These are phyloP conservation scores for Areca catechu DNA, from an alignment of 176 grass and related monocot genomes.

Conservation along the genomic window DNA sequence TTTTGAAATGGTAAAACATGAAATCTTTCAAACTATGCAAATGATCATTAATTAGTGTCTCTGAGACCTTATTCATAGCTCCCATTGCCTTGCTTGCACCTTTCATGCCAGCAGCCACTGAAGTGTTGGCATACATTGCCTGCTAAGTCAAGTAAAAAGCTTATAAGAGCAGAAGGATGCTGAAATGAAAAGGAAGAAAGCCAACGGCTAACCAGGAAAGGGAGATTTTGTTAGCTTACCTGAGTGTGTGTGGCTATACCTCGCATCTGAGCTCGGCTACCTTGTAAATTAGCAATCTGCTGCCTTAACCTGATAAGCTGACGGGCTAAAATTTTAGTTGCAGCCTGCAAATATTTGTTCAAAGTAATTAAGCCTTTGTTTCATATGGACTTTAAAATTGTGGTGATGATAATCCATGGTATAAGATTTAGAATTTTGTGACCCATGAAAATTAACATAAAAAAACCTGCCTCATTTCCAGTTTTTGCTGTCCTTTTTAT, in stretches of 20 bases:
- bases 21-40: too few relatives aligned
- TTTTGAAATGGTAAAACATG: too few relatives aligned
- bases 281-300: slow-evolving; percentile 89
- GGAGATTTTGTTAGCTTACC: slow-evolving; percentile 31
- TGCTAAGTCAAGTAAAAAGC: slow-evolving; percentile 19
- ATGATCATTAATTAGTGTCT: neutral
- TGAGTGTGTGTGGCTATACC: slow-evolving; percentile 87
- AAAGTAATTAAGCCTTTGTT: neutral
- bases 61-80: slow-evolving; percentile 78
- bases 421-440: too few relatives aligned
- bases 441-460: slow-evolving; percentile 21
- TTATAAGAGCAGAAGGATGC: slow-evolving; percentile 10
- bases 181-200: slow-evolving; percentile 16
- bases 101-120: slow-evolving; percentile 79
- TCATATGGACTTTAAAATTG: too few relatives aligned
- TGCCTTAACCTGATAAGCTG: slow-evolving; percentile 92
- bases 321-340: slow-evolving; percentile 75
- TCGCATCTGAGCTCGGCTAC: slow-evolving; percentile 79
- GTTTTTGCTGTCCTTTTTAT: slow-evolving; percentile 98
- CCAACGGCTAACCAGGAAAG: neutral
- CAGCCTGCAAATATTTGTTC: slow-evolving; percentile 38
- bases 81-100: slow-evolving; percentile 88
- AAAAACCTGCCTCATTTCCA: slow-evolving; percentile 76
- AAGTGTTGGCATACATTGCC: slow-evolving; percentile 92
- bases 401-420: too few relatives aligned